These are phyloP conservation scores for Zasmidium angulare DNA, from an alignment of 2,329 filamentous ascomycete species.

Conservation along the genomic window DNA sequence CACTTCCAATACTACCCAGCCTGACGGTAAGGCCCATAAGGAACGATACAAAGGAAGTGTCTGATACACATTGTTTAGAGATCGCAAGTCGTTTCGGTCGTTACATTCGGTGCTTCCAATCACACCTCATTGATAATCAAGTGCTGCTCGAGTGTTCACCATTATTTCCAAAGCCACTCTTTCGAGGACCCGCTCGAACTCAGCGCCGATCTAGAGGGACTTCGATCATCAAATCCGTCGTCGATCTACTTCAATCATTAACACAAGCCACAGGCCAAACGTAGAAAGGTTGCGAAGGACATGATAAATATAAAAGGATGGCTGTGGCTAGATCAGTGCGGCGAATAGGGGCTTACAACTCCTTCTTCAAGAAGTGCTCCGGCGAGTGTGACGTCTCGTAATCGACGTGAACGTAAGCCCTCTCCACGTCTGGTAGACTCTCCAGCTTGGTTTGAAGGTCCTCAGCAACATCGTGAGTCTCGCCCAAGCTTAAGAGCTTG, in stretches of 20 bases:
- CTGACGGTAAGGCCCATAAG: no score
- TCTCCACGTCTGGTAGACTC: constrained; percentile 84
- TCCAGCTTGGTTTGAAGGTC: constrained; percentile 93
- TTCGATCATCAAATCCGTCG: no score
- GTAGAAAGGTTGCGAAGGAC: neutral
- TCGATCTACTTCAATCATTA: neutral
- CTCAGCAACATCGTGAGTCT: constrained; percentile 91
- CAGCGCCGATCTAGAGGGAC: neutral
- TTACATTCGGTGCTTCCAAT: neutral
- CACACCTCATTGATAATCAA: neutral
- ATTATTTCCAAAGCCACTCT: neutral
- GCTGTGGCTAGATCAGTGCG: neutral
- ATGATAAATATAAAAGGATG: neutral
- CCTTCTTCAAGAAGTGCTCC: constrained; percentile 72
- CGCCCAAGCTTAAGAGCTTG: constrained; percentile 66
- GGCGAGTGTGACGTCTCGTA: constrained; percentile 96
- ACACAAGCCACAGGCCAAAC: neutral
- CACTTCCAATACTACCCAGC: no score
- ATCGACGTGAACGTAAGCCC: constrained; percentile 95
- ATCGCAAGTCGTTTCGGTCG: no score
- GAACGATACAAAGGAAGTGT: no score
- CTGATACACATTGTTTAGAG: no score
- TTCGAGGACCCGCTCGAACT: neutral
- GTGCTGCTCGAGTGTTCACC: neutral
- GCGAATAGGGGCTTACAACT: constrained; percentile 44